phyloP scores from a whole-genome alignment of 192 early-diverging fungal genomes.

The Diversispora eburnea region DNA sequence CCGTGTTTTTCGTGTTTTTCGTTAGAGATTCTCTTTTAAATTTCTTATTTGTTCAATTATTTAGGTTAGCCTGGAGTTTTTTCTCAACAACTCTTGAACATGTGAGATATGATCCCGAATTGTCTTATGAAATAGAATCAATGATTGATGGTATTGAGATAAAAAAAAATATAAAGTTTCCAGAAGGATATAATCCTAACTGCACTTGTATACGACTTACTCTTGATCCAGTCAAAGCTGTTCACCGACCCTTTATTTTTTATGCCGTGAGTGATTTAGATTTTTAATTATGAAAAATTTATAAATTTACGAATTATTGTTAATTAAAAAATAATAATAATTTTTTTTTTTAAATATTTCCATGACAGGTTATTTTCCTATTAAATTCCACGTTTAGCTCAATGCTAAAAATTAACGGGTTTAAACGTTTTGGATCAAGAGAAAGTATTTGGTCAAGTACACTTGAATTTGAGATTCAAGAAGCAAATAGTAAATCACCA shows the following conservation, averaged over 20 bases:
- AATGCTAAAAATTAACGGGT: conserved; percentile 15
- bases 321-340: not conserved
- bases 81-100: conserved; percentile 41
- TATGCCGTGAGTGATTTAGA: conserved; percentile 41
- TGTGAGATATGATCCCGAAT: conserved; percentile 31
- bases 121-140: conserved; percentile 40
- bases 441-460: conserved; percentile 25
- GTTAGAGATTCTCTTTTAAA: not conserved
- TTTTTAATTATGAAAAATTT: not conserved
- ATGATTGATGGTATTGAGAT: conserved; percentile 40
- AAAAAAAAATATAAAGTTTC: conserved; percentile 38
- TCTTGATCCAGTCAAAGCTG: conserved; percentile 52
- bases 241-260: conserved; percentile 55
- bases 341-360: conserved; percentile 11
- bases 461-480: conserved; percentile 14
- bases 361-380: not conserved
- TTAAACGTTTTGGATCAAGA: conserved; percentile 10
- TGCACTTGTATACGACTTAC: conserved; percentile 53
- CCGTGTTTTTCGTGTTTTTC: not conserved
- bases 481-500: not conserved
- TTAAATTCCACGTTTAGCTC: not conserved
- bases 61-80: conserved; percentile 55
- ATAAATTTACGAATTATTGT: not conserved
- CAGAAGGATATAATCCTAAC: conserved; percentile 39
- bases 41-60: conserved; percentile 1